Base-by-base conservation (phyloP, 495 filamentous ascomycete genomes). In the Neurospora sp. region DNA sequence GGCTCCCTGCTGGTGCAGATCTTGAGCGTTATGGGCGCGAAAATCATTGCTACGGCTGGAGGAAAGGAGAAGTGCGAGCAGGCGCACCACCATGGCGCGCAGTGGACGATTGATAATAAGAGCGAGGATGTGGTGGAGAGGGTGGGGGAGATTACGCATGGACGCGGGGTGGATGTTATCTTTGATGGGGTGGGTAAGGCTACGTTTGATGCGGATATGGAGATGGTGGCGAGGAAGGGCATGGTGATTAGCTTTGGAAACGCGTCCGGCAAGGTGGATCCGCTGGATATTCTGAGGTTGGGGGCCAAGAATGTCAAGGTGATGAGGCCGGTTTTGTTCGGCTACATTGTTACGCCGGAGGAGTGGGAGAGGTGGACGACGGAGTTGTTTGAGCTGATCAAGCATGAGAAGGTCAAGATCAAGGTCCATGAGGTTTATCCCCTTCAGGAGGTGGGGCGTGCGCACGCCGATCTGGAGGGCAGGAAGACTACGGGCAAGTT, bases 161-260 rank as follows among this genome's bases (percentile, higher is more conserved):
- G 90, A 2, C 78, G 87, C 68, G 96, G 96, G 11, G 92, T 93
- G 3, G 85, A 84, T 73, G 94, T 91, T 11, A 90, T 98, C 12
- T 97, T 94, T 81, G 96, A 99, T 81, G 91, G 92, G 22, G 93
- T 97, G 20, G 96, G 96, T 10, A 91, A 91, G 84, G 85, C 87
- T 70, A 98, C 96, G 0, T 97, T 97, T 85, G 94, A 98, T 73
- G 83, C 88, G 39, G 91, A 91, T 80, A 79, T 99, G 77, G 91
- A 94, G 71, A 89, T 88, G 73, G 82, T 96, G 22, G 91, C 88
- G 76, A 83, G 91, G 76, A 97, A 97, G 83, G 96, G 96, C 37
- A 91, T 86, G n/a, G 78, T 99, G 73, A 86, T 93, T 35, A 90
- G 87, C 76, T 98, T 95, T 84, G 96, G 96, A 40, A 98, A 97